Percentiles rank a stretch among this genome's conserved stretches.
Evolutionary conservation across 345 rosid species (phyloP).

Genomic region (Punica granatum): DNA sequence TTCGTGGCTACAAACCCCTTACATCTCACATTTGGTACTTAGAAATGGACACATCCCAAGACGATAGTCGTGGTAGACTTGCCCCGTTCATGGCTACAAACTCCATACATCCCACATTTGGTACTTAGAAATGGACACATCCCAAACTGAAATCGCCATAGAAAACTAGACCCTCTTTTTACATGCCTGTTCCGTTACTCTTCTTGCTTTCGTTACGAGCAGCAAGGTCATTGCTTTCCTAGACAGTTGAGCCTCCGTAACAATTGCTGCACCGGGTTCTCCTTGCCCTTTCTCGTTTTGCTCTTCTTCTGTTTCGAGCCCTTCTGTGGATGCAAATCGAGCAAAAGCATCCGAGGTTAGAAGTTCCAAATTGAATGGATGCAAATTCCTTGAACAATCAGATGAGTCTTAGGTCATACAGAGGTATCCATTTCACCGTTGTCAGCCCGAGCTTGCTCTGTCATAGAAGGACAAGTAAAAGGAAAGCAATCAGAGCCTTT

Average conservation of each 20-base stretch:
- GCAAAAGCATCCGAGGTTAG: neutral
- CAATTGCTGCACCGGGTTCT: neutral
- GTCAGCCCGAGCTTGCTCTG: neutral
- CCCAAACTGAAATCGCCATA: no score
- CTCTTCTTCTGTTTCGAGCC: neutral
- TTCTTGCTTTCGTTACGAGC: neutral
- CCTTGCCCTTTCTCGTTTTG: neutral
- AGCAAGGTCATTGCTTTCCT: neutral
- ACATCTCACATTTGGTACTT: no score
- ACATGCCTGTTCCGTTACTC: no score
- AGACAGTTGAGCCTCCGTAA: neutral
- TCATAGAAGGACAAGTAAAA: neutral
- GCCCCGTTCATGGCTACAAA: neutral
- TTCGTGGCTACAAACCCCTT: neutral
- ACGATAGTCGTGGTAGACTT: neutral
- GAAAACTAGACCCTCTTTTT: no score
- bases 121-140: neutral
- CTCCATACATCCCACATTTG: neutral
- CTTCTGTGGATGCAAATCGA: neutral
- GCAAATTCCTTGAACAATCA: neutral
- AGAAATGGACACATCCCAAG: neutral
- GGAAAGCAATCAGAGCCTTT: neutral
- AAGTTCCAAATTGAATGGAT: neutral
- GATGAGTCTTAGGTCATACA: neutral
- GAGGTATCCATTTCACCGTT: constrained; percentile 3